These are phyloP conservation scores for Jamesozyma spencerorum DNA, from an alignment of 805 yeast genomes.

Conservation along the genomic window DNA sequence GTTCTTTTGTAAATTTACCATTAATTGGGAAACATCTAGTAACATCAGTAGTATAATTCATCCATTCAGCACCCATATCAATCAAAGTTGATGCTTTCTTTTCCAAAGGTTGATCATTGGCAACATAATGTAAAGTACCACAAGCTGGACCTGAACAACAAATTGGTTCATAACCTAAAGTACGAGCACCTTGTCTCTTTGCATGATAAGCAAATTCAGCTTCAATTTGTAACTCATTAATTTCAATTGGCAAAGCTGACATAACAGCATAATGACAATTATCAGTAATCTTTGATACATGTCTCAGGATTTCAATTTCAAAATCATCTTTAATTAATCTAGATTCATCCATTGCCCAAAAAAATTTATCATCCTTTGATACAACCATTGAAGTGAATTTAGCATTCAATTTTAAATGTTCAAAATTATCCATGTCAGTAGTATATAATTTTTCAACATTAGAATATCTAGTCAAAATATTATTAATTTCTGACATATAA, in stretches of 20 bases:
- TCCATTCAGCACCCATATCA: constrained; percentile 98
- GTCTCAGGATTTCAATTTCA: constrained; percentile 66
- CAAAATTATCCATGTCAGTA: constrained; percentile 45
- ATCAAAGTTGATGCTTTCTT: constrained; percentile 62
- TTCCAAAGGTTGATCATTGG: constrained; percentile 58
- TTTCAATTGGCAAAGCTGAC: constrained; percentile 84
- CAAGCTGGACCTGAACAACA: constrained; percentile 91
- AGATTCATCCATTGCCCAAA: constrained; percentile 77
- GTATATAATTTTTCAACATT: constrained; percentile 32
- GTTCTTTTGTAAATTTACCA: constrained; percentile 86
- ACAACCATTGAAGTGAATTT: constrained; percentile 20
- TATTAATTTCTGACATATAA: constrained; percentile 44
- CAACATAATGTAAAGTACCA: constrained; percentile 82
- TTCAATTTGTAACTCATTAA: constrained; percentile 83
- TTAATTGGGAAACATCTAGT: constrained; percentile 89
- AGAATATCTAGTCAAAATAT: constrained; percentile 26
- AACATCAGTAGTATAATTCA: constrained; percentile 84
- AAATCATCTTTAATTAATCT: constrained; percentile 75
- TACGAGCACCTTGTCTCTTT: constrained; percentile 84
- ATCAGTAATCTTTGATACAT: constrained; percentile 80
- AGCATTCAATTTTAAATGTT: constrained; percentile 10
- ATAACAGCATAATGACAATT: constrained; percentile 84
- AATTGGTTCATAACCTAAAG: constrained; percentile 86
- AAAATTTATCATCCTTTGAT: constrained; percentile 40
- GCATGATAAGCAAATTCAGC: constrained; percentile 95